Conservation (phyloP, 495 filamentous ascomycete species). For the Annulohypoxylon nitens region DNA sequence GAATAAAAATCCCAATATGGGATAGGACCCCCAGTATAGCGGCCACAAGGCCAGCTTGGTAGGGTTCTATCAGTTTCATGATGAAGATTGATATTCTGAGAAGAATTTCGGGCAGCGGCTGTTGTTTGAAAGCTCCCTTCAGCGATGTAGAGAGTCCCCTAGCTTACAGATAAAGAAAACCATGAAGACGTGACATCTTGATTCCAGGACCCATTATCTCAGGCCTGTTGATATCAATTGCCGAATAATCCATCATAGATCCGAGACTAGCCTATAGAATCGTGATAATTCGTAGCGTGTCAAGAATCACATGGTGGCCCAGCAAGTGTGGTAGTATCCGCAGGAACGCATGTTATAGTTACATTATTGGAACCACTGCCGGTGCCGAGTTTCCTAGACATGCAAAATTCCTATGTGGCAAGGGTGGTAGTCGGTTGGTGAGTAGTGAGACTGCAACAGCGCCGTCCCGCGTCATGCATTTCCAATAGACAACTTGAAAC, state of each 20-base stretch:
- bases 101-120: no score
- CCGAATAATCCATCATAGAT: neutral
- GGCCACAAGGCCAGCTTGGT: constrained; percentile 1
- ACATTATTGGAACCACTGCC: constrained; percentile 18
- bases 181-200: neutral
- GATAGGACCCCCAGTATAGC: constrained; percentile 11
- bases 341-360: constrained; percentile 7
- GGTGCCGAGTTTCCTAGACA: neutral
- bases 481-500: neutral
- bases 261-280: neutral
- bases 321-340: neutral
- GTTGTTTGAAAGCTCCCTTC: no score
- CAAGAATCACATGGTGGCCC: neutral
- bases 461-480: neutral
- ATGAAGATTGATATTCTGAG: neutral
- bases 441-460: neutral
- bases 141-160: neutral
- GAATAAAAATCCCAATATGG: constrained; percentile 43
- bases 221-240: neutral
- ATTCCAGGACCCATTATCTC: neutral
- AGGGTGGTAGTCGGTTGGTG: constrained; percentile 2
- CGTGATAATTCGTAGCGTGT: neutral
- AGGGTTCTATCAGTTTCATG: neutral
- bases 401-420: constrained; percentile 1
- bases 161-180: neutral